Base-by-base conservation (phyloP, 2,329 filamentous ascomycete genomes). In the Zelopaecilomyces penicillatus region DNA sequence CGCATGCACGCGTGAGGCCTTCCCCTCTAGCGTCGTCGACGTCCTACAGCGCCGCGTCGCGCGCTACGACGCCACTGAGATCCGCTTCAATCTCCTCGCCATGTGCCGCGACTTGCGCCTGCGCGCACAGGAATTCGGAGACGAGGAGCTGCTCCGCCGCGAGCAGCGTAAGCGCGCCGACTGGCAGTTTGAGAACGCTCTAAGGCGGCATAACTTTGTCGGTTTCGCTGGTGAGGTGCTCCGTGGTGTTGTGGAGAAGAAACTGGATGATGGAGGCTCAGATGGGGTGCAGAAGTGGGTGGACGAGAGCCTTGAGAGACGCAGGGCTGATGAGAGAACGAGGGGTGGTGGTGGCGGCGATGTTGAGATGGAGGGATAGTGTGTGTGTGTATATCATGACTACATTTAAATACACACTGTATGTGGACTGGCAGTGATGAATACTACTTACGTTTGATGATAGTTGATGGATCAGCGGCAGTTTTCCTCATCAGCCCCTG, bases 161-260 rank as follows among this genome's bases (percentile, higher is more conserved):
- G 90, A 97, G 73, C 80, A 91, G 69, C 74, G 78, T 59, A 95
- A 95, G 78, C 76, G 93, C 42, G 75, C 75, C 46, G 85, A 83
- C 52, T 98, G 93, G 93, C 77, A 82, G 60, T 96, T 93, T 75
- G 93, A 98, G 75, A 98, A 98, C 66, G 85, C 89, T 8, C 71
- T 98, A 57, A 71, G 93, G 49, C 73, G 86, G 56, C 91, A 95
- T 65, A 98, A 98, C 66, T 98, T 98, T 69, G 87, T 98, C 1
- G 91, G 89, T 0, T 96, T 98, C 58, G 85, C 91, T 3, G 89
- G 87, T 9, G 89, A 96, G 70, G 73, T 96, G 49, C 69, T 95
- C 55, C 94, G 93, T 71, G 85, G 82, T 1, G 91, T 96, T 4
- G 85, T 88, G n/a, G 74, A 68, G 52, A 64, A 69, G 49, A 95